These are phyloP conservation scores for Incumbomyces delicatus DNA, from an alignment of 2,329 filamentous ascomycete genomes.

Conservation along the genomic window DNA sequence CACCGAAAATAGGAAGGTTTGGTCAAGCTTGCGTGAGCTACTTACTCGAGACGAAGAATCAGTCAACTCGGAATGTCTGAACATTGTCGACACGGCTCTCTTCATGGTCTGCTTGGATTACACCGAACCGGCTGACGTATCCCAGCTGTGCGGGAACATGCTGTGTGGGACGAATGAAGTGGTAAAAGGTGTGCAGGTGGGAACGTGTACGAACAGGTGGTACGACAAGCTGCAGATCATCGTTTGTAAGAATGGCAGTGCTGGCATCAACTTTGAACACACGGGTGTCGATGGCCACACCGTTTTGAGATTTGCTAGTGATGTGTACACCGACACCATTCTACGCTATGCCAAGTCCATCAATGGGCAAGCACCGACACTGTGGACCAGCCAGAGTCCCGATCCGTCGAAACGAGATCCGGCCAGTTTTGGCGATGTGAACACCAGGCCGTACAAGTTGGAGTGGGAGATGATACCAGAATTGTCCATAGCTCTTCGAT, in stretches of 20 bases:
- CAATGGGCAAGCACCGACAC: slow-evolving; percentile 80
- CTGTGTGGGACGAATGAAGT: slow-evolving; percentile 90
- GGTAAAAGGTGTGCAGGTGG: slow-evolving; percentile 86
- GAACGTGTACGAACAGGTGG: slow-evolving; percentile 96
- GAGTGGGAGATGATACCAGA: slow-evolving; percentile 97
- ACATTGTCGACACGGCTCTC: slow-evolving; percentile 86
- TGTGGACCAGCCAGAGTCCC: slow-evolving; percentile 85
- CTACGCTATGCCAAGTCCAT: slow-evolving; percentile 90
- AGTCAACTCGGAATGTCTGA: slow-evolving; percentile 93
- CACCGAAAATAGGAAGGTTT: slow-evolving; percentile 92
- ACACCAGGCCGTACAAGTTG: slow-evolving; percentile 85
- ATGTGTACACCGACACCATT: slow-evolving; percentile 96
- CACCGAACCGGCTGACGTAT: slow-evolving; percentile 68
- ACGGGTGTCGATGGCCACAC: slow-evolving; percentile 97
- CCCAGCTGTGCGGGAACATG: slow-evolving; percentile 95
- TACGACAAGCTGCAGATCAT: slow-evolving; percentile 99
- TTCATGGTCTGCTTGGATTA: slow-evolving; percentile 92
- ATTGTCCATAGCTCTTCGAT: slow-evolving; percentile 79
- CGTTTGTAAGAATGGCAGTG: slow-evolving; percentile 96
- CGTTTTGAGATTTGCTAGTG: slow-evolving; percentile 88
- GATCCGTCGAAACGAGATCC: slow-evolving; percentile 89
- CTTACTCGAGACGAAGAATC: slow-evolving; percentile 76
- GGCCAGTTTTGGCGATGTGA: slow-evolving; percentile 83
- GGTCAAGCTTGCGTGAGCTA: slow-evolving; percentile 84
- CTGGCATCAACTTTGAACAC: slow-evolving; percentile 98